A percentile compares a stretch with the other conserved stretches of the same genome.
phyloP scores from a whole-genome alignment of 768 basidiomycete genomes.

The Stropharia rugosoannulata region DNA sequence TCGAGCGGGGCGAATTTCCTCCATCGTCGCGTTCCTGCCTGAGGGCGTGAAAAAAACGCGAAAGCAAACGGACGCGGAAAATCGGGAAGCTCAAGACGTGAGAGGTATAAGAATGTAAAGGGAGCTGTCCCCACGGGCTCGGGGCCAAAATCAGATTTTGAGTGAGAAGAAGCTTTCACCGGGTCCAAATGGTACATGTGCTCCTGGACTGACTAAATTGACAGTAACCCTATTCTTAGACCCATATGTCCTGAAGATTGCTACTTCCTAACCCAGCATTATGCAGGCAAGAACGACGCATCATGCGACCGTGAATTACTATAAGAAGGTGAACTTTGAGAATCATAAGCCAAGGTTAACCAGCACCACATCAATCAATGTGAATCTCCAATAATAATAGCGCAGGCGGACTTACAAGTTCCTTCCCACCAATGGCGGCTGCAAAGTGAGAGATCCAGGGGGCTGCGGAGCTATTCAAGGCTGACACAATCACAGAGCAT shows the following conservation, averaged over 20 bases:
- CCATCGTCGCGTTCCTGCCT: constrained; percentile 28
- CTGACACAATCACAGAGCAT: constrained; percentile 5
- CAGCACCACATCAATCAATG: too few species aligned
- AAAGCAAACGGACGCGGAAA: constrained; percentile 10
- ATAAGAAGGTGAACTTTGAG: not conserved
- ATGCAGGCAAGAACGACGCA: not conserved
- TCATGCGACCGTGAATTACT: constrained; percentile 3
- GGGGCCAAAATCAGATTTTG: constrained; percentile 21
- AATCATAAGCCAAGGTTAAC: constrained; percentile 2
- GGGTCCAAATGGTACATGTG: constrained; percentile 23
- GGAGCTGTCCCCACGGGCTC: not conserved
- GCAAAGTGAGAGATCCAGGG: not conserved
- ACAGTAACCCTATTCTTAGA: constrained; percentile 18
- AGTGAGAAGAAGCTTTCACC: constrained; percentile 7
- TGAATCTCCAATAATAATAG: not conserved
- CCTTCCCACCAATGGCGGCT: not conserved
- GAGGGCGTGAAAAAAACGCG: constrained; percentile 7
- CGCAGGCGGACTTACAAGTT: not conserved
- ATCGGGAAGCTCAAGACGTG: constrained; percentile 1
- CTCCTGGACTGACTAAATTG: constrained; percentile 5
- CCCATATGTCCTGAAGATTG: not conserved
- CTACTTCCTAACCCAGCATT: not conserved
- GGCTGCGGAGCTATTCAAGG: constrained; percentile 1
- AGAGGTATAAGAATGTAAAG: constrained; percentile 12
- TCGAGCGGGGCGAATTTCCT: constrained; percentile 30